Evolutionary conservation across 768 basidiomycete species (phyloP).

Genomic region (Asterophora parasitica): DNA sequence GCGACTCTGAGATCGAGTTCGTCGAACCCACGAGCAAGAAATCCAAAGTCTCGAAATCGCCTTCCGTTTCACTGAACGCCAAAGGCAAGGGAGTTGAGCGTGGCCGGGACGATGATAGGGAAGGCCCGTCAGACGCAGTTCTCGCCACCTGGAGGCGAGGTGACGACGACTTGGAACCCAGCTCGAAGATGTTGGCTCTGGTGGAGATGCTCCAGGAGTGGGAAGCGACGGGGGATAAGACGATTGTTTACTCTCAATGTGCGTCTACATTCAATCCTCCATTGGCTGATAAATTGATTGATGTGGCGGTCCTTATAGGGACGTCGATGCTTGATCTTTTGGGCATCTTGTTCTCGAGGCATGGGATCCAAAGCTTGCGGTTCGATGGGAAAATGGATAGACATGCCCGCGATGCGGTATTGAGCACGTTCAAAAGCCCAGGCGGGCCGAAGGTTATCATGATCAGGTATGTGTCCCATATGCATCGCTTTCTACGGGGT

Average conservation of each 20-base stretch:
- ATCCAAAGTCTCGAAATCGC: conserved; percentile 2
- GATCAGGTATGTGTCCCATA: conserved; percentile 44
- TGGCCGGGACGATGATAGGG: conserved; percentile 10
- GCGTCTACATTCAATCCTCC: conserved; percentile 13
- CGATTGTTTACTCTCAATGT: conserved; percentile 71
- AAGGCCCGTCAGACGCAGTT: conserved; percentile 37
- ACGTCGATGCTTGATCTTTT: conserved; percentile 68
- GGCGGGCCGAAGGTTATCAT: conserved; percentile 61
- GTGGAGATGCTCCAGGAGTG: conserved; percentile 54
- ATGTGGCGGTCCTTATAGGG: conserved; percentile 37
- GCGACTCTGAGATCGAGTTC: conserved; percentile 24
- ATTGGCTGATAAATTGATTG: neutral
- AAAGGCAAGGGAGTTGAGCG: conserved; percentile 17
- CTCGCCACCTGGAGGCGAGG: conserved; percentile 54
- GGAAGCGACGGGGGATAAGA: conserved; percentile 61
- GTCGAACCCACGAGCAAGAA: conserved; percentile 1
- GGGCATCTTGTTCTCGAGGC: conserved; percentile 52
- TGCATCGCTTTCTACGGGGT: neutral
- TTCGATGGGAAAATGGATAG: conserved; percentile 71
- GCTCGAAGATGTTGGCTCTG: conserved; percentile 62
- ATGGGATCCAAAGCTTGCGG: conserved; percentile 53
- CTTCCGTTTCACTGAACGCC: conserved; percentile 18
- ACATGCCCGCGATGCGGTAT: conserved; percentile 40
- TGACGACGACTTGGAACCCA: conserved; percentile 59
- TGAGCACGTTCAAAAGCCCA: conserved; percentile 49